phyloP scores from a whole-genome alignment of 1,139 yeast genomes.

The Suhomyces yuchorum region DNA sequence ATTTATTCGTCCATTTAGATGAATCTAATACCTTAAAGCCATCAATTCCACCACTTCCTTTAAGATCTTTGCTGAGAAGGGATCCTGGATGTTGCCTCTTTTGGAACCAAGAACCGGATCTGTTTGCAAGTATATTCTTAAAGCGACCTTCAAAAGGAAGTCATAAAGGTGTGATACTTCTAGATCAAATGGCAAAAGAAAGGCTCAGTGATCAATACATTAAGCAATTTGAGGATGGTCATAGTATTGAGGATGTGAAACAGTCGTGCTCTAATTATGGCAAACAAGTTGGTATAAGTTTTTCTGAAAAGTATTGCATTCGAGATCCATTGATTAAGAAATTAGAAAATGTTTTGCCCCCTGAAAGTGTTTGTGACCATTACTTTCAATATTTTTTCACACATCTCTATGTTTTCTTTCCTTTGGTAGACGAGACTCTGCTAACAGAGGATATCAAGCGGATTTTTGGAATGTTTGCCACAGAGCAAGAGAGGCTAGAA shows the following conservation, averaged over 20 bases:
- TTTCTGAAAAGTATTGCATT: slow-evolving; percentile 1
- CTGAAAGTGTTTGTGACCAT: slow-evolving; percentile 4
- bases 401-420: slow-evolving; percentile 15
- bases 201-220: slow-evolving; percentile 16
- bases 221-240: slow-evolving; percentile 18
- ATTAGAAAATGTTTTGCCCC: slow-evolving; percentile 12
- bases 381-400: slow-evolving; percentile 15
- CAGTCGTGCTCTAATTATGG: slow-evolving; percentile 17
- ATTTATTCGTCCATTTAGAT: slow-evolving; percentile 6
- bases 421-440: slow-evolving; percentile 17
- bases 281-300: slow-evolving; percentile 12
- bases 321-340: slow-evolving; percentile 9
- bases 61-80: slow-evolving; percentile 20
- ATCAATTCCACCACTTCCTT: slow-evolving; percentile 16
- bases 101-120: slow-evolving; percentile 15
- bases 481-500: neutral
- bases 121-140: slow-evolving; percentile 12
- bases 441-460: slow-evolving; percentile 14
- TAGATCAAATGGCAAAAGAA: slow-evolving; percentile 12
- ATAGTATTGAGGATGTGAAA: slow-evolving; percentile 16
- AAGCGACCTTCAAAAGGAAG: slow-evolving; percentile 10
- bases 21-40: slow-evolving; percentile 7
- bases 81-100: slow-evolving; percentile 22
- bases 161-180: slow-evolving; percentile 4
- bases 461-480: slow-evolving; percentile 7